Evolutionary conservation across 305 asterid genomes (phyloP).

Genomic region (Salvia sclarea): DNA sequence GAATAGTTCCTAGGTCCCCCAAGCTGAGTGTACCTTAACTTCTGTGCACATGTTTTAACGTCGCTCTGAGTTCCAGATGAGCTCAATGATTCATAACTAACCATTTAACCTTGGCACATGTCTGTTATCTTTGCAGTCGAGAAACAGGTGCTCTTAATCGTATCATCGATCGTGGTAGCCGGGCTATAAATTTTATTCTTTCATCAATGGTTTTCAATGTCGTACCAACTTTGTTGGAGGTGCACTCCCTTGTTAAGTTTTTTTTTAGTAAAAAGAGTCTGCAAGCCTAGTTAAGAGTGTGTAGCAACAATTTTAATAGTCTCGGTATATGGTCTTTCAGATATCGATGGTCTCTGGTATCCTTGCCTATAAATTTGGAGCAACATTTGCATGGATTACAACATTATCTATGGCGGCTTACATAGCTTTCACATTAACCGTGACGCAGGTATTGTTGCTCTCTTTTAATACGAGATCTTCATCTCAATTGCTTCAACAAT

Average conservation of each 20-base stretch:
- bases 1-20: slow-evolving; percentile 7
- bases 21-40: slow-evolving; percentile 14
- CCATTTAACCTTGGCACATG: slow-evolving; percentile 21
- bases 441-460: slow-evolving; percentile 69
- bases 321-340: slow-evolving; percentile 58
- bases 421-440: slow-evolving; percentile 72
- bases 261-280: neutral
- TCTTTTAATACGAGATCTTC: slow-evolving; percentile 3
- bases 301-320: slow-evolving; percentile 29
- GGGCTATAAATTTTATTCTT: slow-evolving; percentile 95
- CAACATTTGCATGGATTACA: slow-evolving; percentile 96
- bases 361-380: slow-evolving; percentile 96
- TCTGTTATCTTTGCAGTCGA: slow-evolving; percentile 60
- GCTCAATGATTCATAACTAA: slow-evolving; percentile 10
- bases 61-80: slow-evolving; percentile 9
- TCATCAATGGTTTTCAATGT: slow-evolving; percentile 96
- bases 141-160: slow-evolving; percentile 97
- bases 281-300: slow-evolving; percentile 15
- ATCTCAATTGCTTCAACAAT: neutral
- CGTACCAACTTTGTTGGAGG: slow-evolving; percentile 93
- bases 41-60: slow-evolving; percentile 8
- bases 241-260: slow-evolving; percentile 31
- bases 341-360: slow-evolving; percentile 94
- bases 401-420: slow-evolving; percentile 84
- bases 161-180: slow-evolving; percentile 97